Conservation (phyloP, 2,329 filamentous ascomycete species). For the Fusarium sp. region DNA sequence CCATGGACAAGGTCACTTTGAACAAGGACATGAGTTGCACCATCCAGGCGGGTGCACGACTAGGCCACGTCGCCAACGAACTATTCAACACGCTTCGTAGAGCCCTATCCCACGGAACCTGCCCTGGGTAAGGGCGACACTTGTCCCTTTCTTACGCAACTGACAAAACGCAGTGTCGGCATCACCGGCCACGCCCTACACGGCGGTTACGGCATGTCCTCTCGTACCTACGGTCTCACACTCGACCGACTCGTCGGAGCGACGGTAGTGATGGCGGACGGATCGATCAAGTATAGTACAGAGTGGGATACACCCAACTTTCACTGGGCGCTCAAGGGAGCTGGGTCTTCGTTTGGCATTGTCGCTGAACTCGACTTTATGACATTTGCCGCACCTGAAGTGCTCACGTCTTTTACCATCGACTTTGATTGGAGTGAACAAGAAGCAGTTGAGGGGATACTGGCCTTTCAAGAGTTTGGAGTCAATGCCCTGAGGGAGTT, state of each 20-base stretch:
- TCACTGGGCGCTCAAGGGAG: conserved; percentile 47
- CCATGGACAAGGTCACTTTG: conserved; percentile 50
- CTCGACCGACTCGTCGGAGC: conserved; percentile 46
- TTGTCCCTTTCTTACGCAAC: too few species aligned
- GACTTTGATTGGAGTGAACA: conserved; percentile 34
- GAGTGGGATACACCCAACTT: conserved; percentile 41
- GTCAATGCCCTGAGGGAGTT: conserved; percentile 40
- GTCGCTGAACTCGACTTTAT: conserved; percentile 45
- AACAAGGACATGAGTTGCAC: conserved; percentile 31
- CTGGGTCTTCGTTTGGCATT: conserved; percentile 48
- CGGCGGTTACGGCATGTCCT: conserved; percentile 48
- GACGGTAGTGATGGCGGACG: conserved; percentile 45
- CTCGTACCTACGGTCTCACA: conserved; percentile 44
- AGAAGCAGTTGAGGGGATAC: conserved; percentile 33
- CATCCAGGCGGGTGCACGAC: conserved; percentile 58
- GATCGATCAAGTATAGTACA: conserved; percentile 38
- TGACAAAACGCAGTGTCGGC: conserved; percentile 40
- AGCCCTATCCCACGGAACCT: conserved; percentile 64
- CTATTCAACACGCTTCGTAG: conserved; percentile 53
- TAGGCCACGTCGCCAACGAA: conserved; percentile 59
- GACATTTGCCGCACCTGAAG: conserved; percentile 40
- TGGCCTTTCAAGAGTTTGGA: conserved; percentile 43
- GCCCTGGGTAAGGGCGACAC: conserved; percentile 56
- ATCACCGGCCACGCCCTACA: conserved; percentile 45
- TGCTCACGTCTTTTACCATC: conserved; percentile 37